Evolutionary conservation across 805 yeast genomes (phyloP).

Genomic region (Kazachstania taianensis): DNA sequence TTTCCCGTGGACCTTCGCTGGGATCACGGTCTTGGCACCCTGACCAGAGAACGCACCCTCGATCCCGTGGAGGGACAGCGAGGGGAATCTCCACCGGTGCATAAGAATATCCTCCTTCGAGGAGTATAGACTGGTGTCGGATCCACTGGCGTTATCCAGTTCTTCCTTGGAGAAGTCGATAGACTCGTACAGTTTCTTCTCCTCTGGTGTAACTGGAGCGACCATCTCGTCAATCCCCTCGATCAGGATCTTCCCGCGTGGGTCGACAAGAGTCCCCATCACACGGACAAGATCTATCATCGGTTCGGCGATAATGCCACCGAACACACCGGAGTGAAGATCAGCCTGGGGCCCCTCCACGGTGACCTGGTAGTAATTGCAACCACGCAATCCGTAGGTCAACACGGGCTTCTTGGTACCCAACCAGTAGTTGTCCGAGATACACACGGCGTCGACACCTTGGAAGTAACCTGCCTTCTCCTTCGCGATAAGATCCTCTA

Average conservation of each 20-base stretch:
- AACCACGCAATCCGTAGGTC: conserved; percentile 96
- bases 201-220: conserved; percentile 80
- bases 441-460: conserved; percentile 88
- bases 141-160: conserved; percentile 80
- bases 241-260: conserved; percentile 71
- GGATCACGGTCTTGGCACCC: conserved; percentile 98
- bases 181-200: conserved; percentile 65
- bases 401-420: conserved; percentile 95
- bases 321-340: conserved; percentile 93
- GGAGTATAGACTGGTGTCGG: conserved; percentile 68
- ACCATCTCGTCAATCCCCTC: conserved; percentile 92
- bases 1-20: conserved; percentile 88
- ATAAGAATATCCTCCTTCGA: conserved; percentile 78
- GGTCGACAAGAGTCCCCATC: conserved; percentile 66
- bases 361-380: conserved; percentile 78
- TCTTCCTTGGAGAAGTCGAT: conserved; percentile 82
- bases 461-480: conserved; percentile 79
- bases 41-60: conserved; percentile 94
- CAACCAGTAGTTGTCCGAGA: conserved; percentile 96
- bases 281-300: conserved; percentile 83
- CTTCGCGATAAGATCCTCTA: conserved; percentile 68
- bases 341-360: conserved; percentile 93
- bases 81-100: conserved; percentile 99
- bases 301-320: conserved; percentile 96
- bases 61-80: conserved; percentile 89